phyloP scores from a whole-genome alignment of 108 stramenopile species.

The Chaetoceros tenuissimus region DNA sequence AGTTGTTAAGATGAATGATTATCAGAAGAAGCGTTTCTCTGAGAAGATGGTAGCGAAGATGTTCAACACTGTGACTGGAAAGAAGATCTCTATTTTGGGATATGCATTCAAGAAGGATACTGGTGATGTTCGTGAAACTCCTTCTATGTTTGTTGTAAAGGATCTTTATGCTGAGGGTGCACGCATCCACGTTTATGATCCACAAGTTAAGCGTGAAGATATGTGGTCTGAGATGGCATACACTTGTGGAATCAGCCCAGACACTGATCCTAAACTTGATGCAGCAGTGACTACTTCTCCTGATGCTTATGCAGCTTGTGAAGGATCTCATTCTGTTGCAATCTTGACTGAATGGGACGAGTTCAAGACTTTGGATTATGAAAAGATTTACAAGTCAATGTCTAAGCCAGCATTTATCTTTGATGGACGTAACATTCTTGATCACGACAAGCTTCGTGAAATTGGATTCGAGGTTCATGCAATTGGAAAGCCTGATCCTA shows the following conservation, averaged over 20 bases:
- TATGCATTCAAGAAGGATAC: slow-evolving; percentile 99
- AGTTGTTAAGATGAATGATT: slow-evolving; percentile 98
- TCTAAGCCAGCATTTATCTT: slow-evolving; percentile 98
- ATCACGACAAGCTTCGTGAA: slow-evolving; percentile 80
- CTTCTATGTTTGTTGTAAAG: slow-evolving; percentile 93
- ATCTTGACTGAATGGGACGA: slow-evolving; percentile 99
- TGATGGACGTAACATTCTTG: slow-evolving; percentile 94
- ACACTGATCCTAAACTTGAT: slow-evolving; percentile 72
- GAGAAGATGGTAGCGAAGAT: slow-evolving; percentile 91
- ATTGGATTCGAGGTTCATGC: slow-evolving; percentile 99
- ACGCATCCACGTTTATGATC: slow-evolving; percentile 92
- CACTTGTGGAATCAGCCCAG: slow-evolving; percentile 85
- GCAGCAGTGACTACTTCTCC: slow-evolving; percentile 69
- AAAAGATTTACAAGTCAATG: slow-evolving; percentile 90
- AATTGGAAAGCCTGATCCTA: slow-evolving; percentile 89
- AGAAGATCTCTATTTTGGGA: slow-evolving; percentile 97
- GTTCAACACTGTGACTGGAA: slow-evolving; percentile 99
- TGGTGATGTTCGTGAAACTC: slow-evolving; percentile 98
- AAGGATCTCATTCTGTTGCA: slow-evolving; percentile 95
- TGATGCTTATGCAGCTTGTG: slow-evolving; percentile 85
- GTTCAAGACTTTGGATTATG: slow-evolving; percentile 93
- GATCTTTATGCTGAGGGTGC: slow-evolving; percentile 94
- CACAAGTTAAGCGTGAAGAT: slow-evolving; percentile 93
- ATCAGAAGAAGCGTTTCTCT: slow-evolving; percentile 98
- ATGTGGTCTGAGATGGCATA: slow-evolving; percentile 98